Evolutionary conservation across 192 early-diverging fungal species (phyloP).

Genomic region (Phycomyces blakesleeanus): DNA sequence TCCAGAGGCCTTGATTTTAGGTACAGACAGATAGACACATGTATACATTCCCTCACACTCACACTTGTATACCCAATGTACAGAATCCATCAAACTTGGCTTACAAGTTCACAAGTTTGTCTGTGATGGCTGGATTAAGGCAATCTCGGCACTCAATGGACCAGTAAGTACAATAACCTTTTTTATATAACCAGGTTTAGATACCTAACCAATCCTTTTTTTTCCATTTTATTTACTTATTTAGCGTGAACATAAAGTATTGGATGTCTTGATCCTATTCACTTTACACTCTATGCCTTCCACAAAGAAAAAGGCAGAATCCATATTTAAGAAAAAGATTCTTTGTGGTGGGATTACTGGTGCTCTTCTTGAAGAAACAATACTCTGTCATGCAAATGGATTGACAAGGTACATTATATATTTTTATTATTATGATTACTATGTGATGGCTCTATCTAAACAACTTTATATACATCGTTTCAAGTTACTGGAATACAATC

Average conservation of each 20-base stretch:
- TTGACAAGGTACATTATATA: slow-evolving; percentile 37
- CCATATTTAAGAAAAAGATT: slow-evolving; percentile 50
- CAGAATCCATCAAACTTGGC: slow-evolving; percentile 63
- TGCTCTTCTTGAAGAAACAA: slow-evolving; percentile 43
- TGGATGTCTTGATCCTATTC: slow-evolving; percentile 51
- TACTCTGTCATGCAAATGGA: slow-evolving; percentile 42
- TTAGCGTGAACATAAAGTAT: slow-evolving; percentile 43
- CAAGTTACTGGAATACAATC: slow-evolving; percentile 46
- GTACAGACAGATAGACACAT: too few species aligned
- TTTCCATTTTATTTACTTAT: too few species aligned
- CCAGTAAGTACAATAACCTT: slow-evolving; percentile 31
- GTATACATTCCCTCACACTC: too few species aligned
- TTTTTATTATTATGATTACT: too few species aligned
- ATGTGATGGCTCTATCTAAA: neutral
- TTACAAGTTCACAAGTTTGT: slow-evolving; percentile 67
- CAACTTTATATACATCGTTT: too few species aligned
- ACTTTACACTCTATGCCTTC: slow-evolving; percentile 47
- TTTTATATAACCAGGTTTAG: neutral
- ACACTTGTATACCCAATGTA: neutral
- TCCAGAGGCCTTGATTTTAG: slow-evolving; percentile 49
- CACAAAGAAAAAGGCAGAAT: slow-evolving; percentile 52
- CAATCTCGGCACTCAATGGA: slow-evolving; percentile 44
- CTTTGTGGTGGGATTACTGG: slow-evolving; percentile 37
- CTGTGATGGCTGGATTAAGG: slow-evolving; percentile 65
- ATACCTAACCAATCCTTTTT: neutral